phyloP scores from a whole-genome alignment of 129 eudicot genomes.

The Saussurea involucrata region DNA sequence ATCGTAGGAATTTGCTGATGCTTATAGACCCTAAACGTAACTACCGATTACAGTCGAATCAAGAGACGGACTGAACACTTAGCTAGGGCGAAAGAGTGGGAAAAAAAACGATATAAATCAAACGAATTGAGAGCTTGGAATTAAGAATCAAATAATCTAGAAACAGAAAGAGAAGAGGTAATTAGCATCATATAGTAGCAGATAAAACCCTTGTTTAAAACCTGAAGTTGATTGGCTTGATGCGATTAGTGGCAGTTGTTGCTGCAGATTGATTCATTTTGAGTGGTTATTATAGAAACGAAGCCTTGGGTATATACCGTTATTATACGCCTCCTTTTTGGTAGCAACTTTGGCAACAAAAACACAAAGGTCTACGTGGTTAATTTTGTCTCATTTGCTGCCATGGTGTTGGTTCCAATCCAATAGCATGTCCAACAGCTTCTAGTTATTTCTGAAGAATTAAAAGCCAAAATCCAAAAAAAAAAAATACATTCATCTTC shows the following conservation, averaged over 20 bases:
- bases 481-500: too few relatives aligned
- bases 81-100: background rate
- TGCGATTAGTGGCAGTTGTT: background rate
- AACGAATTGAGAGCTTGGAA: background rate
- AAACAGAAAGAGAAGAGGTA: background rate
- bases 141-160: background rate
- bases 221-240: background rate
- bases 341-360: conserved; percentile 9
- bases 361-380: too few relatives aligned
- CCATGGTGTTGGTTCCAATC: too few relatives aligned
- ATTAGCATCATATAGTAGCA: background rate
- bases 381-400: too few relatives aligned
- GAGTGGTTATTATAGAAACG: background rate
- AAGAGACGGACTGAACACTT: background rate
- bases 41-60: background rate
- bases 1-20: background rate
- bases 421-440: too few relatives aligned
- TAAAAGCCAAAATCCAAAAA: too few relatives aligned
- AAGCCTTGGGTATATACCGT: conserved; percentile 19
- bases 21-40: background rate
- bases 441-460: too few relatives aligned
- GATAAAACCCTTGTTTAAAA: conserved; percentile 7
- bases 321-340: conserved; percentile 15
- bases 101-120: background rate
- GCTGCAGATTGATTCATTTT: conserved; percentile 14